Evolutionary conservation across 2,329 filamentous ascomycete species (phyloP), one percentile per base, ranked within the genome.

Genomic region (Pseudogymnoascus sp.): DNA sequence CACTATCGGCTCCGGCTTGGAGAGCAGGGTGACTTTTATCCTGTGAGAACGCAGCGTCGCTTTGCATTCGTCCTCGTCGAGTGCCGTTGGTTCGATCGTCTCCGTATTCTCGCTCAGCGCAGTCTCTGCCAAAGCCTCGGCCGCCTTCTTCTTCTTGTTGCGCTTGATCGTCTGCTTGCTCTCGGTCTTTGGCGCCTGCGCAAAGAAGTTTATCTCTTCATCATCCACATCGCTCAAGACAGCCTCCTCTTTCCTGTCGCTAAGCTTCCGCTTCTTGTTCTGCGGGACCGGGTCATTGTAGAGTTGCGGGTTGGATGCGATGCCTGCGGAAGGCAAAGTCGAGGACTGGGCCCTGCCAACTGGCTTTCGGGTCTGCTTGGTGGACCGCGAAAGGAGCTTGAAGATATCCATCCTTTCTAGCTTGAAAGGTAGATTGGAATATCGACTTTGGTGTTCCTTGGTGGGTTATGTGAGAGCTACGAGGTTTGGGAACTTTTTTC

Each of bases 11-110:
- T 74, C 69, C 4, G 60, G 66, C 62, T 61, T 65, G 22, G 82
- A 83, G n/a, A 96, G 76, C 57, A 95, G 77, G 0, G 89, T 90
- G 38, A 95, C 82, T 73, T 96, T 96, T 65, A 97, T 79, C 65
- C 91, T 89, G 74, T 96, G 91, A 61, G 85, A 87, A 64, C 86
- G 86, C 64, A 96, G 75, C 9, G 93, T 78, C 63, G 86, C 83
- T 67, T 87, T 86, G 67, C 89, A 87, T 70, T 92, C 84, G 61
- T 88, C 86, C 68, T 88, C 81, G 67, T 84, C 82, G 67, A 91
- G 79, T 9, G 74, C 69, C 43, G 59, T 60, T 18, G 59, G 22
- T 37, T 34, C 30, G 54, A 34, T 22, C n/a, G 30, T 38, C 30
- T 34, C 54, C 16, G 43, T 59, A 11, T 60, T 30, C 35, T 38